Percentiles rank a stretch among this genome's conserved stretches.
Evolutionary conservation across 2,329 filamentous ascomycete species (phyloP).

Genomic region (Colletotrichum melonis): DNA sequence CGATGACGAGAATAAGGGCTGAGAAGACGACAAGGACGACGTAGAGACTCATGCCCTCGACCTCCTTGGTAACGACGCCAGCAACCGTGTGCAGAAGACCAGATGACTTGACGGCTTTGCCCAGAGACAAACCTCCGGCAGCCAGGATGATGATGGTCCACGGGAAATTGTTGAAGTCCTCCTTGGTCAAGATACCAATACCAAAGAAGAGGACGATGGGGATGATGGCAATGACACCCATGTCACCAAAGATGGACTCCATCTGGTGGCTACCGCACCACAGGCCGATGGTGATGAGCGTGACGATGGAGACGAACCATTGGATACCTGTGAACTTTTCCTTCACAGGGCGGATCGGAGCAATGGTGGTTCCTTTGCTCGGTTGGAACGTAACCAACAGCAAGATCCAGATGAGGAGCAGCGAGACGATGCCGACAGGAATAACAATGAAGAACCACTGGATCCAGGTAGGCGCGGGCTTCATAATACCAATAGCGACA

Average conservation of each 20-base stretch:
- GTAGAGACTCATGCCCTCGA: slow-evolving; percentile 86
- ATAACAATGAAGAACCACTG: slow-evolving; percentile 97
- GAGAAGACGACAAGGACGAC: slow-evolving; percentile 88
- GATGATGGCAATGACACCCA: slow-evolving; percentile 98
- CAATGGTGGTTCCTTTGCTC: slow-evolving; percentile 85
- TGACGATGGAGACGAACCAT: slow-evolving; percentile 91
- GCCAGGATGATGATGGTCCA: slow-evolving; percentile 99
- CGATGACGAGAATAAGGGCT: slow-evolving; percentile 86
- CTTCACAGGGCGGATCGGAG: slow-evolving; percentile 89
- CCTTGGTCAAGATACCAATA: slow-evolving; percentile 94
- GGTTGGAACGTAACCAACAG: slow-evolving; percentile 88
- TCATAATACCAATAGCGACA: slow-evolving; percentile 96
- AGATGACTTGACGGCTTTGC: slow-evolving; percentile 93
- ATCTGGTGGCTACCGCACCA: slow-evolving; percentile 96
- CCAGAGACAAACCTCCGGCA: slow-evolving; percentile 90
- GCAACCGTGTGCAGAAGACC: slow-evolving; percentile 93
- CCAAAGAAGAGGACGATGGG: slow-evolving; percentile 97
- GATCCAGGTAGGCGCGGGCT: slow-evolving; percentile 89
- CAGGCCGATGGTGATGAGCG: slow-evolving; percentile 83
- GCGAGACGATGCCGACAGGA: slow-evolving; percentile 89
- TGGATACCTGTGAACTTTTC: slow-evolving; percentile 90
- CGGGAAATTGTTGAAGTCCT: slow-evolving; percentile 99
- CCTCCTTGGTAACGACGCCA: slow-evolving; percentile 75
- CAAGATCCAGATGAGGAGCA: slow-evolving; percentile 89
- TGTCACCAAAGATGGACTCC: slow-evolving; percentile 90